A percentile compares a stretch with the other conserved stretches of the same genome.
phyloP scores from a whole-genome alignment of 352 stramenopile species.

The Pythium sp. region DNA sequence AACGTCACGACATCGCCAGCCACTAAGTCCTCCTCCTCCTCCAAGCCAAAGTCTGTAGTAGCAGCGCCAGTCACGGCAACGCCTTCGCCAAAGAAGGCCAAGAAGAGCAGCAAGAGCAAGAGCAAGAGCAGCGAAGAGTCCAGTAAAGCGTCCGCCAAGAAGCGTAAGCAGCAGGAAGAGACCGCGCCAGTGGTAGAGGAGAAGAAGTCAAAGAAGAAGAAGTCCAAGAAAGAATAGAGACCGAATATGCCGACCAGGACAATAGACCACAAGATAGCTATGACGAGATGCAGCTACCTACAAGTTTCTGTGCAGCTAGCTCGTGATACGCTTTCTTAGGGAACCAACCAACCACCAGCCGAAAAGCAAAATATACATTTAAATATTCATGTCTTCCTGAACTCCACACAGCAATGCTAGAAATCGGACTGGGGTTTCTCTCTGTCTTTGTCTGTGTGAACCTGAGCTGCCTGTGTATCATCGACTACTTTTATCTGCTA shows the following conservation, averaged over 20 bases:
- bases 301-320: neutral
- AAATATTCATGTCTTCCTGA: slow-evolving; percentile 9
- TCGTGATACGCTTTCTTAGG: no score
- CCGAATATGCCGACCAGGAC: neutral
- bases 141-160: slow-evolving; percentile 13
- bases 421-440: no score
- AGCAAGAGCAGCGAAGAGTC: neutral
- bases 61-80: slow-evolving; percentile 8
- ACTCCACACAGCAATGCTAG: no score
- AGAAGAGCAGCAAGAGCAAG: slow-evolving; percentile 10
- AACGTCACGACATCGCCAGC: slow-evolving; percentile 17
- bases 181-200: slow-evolving; percentile 16
- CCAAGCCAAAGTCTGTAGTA: slow-evolving; percentile 1
- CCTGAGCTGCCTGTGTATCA: no score
- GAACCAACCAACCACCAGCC: neutral
- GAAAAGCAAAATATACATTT: slow-evolving; percentile 9
- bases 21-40: neutral
- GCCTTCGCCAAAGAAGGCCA: slow-evolving; percentile 14
- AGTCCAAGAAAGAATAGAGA: slow-evolving; percentile 24
- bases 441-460: no score
- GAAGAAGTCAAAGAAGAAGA: slow-evolving; percentile 26
- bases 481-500: no score
- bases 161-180: slow-evolving; percentile 13
- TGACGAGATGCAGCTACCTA: neutral
- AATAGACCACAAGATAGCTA: slow-evolving; percentile 1